Evolutionary conservation across 768 basidiomycete genomes (phyloP).

Genomic region (Nevesoporus exiguus): DNA sequence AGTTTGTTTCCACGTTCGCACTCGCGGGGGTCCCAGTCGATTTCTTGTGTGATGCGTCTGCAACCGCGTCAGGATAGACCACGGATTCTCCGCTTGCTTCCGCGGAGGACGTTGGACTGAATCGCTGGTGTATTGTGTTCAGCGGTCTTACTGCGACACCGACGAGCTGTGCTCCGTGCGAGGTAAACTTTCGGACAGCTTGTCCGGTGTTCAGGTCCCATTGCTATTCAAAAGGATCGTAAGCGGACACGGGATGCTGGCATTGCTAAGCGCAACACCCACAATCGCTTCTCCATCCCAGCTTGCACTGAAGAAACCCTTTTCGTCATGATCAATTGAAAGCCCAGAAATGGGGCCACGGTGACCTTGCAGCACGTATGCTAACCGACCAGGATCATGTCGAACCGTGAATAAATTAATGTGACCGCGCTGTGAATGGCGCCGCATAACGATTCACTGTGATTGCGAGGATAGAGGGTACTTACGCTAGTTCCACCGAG

Average conservation of each 20-base stretch:
- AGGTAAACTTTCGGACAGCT: slow-evolving; percentile 66
- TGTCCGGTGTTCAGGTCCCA: slow-evolving; percentile 97
- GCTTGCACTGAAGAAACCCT: slow-evolving; percentile 83
- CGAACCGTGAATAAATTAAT: slow-evolving; percentile 92
- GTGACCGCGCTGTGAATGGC: slow-evolving; percentile 63
- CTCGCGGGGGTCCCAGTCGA: slow-evolving; percentile 15
- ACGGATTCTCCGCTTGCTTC: slow-evolving; percentile 22
- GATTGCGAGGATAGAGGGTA: slow-evolving; percentile 18
- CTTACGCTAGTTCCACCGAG: slow-evolving; percentile 84
- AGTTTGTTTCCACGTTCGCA: slow-evolving; percentile 22
- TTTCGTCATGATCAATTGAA: slow-evolving; percentile 75
- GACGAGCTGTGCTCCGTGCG: slow-evolving; percentile 83
- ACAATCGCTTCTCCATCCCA: slow-evolving; percentile 93
- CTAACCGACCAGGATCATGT: slow-evolving; percentile 81
- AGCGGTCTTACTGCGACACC: slow-evolving; percentile 75
- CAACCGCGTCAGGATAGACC: slow-evolving; percentile 11
- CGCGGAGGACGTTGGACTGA: slow-evolving; percentile 26
- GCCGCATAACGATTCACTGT: slow-evolving; percentile 16
- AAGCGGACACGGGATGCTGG: slow-evolving; percentile 3
- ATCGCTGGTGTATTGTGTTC: slow-evolving; percentile 34
- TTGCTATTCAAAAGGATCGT: slow-evolving; percentile 53
- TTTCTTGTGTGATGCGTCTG: slow-evolving; percentile 8
- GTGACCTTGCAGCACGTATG: slow-evolving; percentile 65
- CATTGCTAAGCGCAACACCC: slow-evolving; percentile 31
- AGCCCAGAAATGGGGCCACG: slow-evolving; percentile 83